Base-by-base conservation (phyloP, 2,329 filamentous ascomycete genomes). In the Calonectria multiphialidica region DNA sequence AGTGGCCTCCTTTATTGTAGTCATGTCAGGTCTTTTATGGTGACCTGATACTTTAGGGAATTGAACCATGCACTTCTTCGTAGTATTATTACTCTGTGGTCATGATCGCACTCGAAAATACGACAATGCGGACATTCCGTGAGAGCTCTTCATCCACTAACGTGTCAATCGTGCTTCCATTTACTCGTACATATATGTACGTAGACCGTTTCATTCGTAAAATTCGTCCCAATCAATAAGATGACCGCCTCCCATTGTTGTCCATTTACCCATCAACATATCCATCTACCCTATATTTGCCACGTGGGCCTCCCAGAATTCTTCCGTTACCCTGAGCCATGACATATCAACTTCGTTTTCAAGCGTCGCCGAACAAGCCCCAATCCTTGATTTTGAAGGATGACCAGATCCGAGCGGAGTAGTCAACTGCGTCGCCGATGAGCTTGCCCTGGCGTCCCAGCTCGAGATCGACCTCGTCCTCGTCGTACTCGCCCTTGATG, bases 361-460 rank as follows among this genome's bases (percentile, higher is more conserved):
- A 82, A 10, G 71, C 37, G 49, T 80, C 77, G 15, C 83, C 85
- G 74, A 98, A 98, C 45, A 98, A 85, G 0, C 87, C 88, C 93
- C 94, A 98, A 81, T 98, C 93, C 84, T 92, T 92, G 70, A 98
- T 89, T 80, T 93, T 90, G 78, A 98, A 93, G 0, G 88, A 93
- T 80, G 91, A 88, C 88, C 94, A 90, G 76, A 98, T 91, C 78
- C 85, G 87, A 21, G 90, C 88, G 4, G 91, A 91, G 80, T 93
- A 91, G 81, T 94, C 93, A 44, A 93, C 89, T 7, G 89, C 90
- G 77, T 93, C 89, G 64, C 92, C 93, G 78, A 94, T 92, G 75
- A 94, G 84, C 82, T 91, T 88, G 5, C 92, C 93, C 79, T 90
- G 89, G 81, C 90, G 92, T 18, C 92, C 92, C 69, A 91, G 83